Conservation (phyloP, 2,329 filamentous ascomycete species). For the Biscogniauxia marginata region DNA sequence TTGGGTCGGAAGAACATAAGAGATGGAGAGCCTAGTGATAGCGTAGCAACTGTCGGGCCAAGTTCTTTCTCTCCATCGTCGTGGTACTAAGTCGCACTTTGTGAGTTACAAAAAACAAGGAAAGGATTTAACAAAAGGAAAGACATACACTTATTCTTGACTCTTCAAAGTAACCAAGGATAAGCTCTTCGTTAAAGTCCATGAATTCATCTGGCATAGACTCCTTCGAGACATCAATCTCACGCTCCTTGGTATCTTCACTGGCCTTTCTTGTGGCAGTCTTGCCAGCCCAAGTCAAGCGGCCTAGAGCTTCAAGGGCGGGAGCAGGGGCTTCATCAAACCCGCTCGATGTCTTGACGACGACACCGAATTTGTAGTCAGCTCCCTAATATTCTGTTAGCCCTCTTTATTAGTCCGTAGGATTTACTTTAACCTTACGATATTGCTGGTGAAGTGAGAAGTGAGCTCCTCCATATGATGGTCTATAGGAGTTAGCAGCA, state of each 20-base stretch:
- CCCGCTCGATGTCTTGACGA: constrained; percentile 44
- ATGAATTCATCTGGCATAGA: constrained; percentile 29
- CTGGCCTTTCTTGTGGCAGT: constrained; percentile 35
- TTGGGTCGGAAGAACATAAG: constrained; percentile 60
- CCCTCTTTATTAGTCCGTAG: constrained; percentile 22
- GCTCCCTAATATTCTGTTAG: constrained; percentile 48
- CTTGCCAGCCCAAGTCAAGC: constrained; percentile 55
- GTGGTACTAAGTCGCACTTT: constrained; percentile 48
- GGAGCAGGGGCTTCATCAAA: constrained; percentile 48
- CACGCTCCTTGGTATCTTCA: constrained; percentile 9
- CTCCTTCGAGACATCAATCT: neutral
- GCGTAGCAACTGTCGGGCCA: constrained; percentile 60
- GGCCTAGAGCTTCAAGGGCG: constrained; percentile 49
- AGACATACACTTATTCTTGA: constrained; percentile 54
- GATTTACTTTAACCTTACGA: constrained; percentile 34
- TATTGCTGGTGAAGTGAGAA: constrained; percentile 54
- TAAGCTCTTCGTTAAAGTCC: constrained; percentile 63
- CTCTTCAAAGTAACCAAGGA: constrained; percentile 60
- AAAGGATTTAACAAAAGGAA: neutral
- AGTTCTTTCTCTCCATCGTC: constrained; percentile 65
- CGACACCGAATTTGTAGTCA: constrained; percentile 64
- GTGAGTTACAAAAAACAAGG: neutral
- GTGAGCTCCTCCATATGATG: constrained; percentile 43
- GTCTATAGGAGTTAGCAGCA: constrained; percentile 30
- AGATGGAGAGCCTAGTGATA: constrained; percentile 58